A percentile compares a stretch with the other conserved stretches of the same genome.
phyloP scores from a whole-genome alignment of 2,329 filamentous ascomycete genomes.

The Colletotrichum aenigma region DNA sequence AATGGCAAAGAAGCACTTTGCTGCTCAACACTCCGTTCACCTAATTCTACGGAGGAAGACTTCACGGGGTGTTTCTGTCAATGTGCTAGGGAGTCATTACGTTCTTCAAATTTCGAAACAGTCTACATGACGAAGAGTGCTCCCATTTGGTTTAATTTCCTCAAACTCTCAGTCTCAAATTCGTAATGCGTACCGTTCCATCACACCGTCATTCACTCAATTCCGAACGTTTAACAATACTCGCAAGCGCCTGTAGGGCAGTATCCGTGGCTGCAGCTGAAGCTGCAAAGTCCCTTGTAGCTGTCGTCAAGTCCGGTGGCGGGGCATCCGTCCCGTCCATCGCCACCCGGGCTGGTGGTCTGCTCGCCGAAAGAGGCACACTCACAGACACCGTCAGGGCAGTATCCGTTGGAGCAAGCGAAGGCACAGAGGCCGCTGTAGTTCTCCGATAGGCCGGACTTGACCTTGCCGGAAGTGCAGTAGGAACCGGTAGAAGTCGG shows the following conservation, averaged over 20 bases:
- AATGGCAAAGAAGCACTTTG: neutral
- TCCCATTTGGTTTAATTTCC: neutral
- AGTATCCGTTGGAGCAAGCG: conserved; percentile 34
- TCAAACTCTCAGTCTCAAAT: neutral
- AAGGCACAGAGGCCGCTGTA: conserved; percentile 40
- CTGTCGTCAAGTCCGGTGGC: conserved; percentile 32
- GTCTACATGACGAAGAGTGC: neutral
- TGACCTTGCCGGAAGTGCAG: conserved; percentile 30
- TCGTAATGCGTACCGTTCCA: neutral
- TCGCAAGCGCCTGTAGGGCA: conserved; percentile 40
- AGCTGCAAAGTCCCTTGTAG: conserved; percentile 51
- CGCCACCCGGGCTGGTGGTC: conserved; percentile 21
- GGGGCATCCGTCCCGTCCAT: conserved; percentile 35
- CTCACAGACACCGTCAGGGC: conserved; percentile 35
- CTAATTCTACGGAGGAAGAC: neutral
- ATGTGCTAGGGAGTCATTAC: neutral
- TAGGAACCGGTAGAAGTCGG: conserved; percentile 13
- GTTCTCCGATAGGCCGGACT: conserved; percentile 29
- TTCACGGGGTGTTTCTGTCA: neutral
- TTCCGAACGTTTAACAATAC: conserved; percentile 8
- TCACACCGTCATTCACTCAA: neutral
- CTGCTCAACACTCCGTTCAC: neutral
- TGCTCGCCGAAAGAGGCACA: conserved; percentile 34
- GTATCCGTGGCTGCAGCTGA: conserved; percentile 49
- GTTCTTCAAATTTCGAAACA: neutral